Evolutionary conservation across 768 basidiomycete species (phyloP).

Genomic region (Lentinula sp.): DNA sequence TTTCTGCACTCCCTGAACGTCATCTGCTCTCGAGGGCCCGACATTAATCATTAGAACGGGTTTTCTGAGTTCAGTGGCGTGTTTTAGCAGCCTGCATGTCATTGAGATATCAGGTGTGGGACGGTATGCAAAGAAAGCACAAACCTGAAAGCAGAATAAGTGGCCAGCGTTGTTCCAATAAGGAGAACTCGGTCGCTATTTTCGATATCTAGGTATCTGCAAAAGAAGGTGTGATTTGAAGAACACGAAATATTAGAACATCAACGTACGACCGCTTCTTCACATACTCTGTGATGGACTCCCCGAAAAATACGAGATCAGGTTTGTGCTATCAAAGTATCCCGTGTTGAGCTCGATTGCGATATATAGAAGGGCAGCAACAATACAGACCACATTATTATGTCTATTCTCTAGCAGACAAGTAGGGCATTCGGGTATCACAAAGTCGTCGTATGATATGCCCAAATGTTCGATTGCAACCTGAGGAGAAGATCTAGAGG

Average conservation of each 20-base stretch:
- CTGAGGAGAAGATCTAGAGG: constrained; percentile 28
- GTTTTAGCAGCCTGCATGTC: constrained; percentile 61
- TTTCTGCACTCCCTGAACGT: constrained; percentile 61
- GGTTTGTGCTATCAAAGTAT: constrained; percentile 59
- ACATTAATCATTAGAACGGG: constrained; percentile 79
- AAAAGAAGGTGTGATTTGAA: neutral
- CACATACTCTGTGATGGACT: constrained; percentile 64
- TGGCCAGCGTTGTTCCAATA: constrained; percentile 88
- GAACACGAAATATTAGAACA: neutral
- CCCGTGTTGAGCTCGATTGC: neutral
- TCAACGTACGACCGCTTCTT: constrained; percentile 66
- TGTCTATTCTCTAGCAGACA: constrained; percentile 55
- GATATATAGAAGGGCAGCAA: neutral
- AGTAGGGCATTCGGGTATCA: constrained; percentile 69
- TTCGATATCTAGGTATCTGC: constrained; percentile 55
- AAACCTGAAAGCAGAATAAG: constrained; percentile 86
- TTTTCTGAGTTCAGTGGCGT: constrained; percentile 68
- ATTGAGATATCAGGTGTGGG: neutral
- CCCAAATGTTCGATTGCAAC: constrained; percentile 70
- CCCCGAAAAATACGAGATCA: constrained; percentile 84
- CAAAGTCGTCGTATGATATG: constrained; percentile 68
- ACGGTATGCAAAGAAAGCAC: constrained; percentile 5
- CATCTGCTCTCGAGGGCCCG: constrained; percentile 86
- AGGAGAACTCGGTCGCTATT: constrained; percentile 64
- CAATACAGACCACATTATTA: constrained; percentile 52